phyloP scores from a whole-genome alignment of 139 green algal genomes.

The Chlorella sp. region DNA sequence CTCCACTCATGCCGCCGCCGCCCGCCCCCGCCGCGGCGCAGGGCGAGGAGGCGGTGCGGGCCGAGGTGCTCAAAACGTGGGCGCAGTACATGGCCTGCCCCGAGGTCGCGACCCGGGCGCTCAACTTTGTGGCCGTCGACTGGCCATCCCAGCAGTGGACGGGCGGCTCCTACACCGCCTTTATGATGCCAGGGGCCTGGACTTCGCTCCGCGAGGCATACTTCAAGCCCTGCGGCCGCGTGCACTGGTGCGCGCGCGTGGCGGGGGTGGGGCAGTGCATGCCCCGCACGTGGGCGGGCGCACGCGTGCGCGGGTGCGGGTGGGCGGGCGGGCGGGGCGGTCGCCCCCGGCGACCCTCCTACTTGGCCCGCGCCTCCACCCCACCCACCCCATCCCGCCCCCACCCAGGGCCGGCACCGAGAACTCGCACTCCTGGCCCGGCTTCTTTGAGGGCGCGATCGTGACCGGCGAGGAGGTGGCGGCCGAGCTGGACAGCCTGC shows the following conservation, averaged over 20 bases:
- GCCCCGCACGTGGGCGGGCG: too few relatives aligned
- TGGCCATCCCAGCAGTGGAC: slow-evolving; percentile 2
- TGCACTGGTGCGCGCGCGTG: slow-evolving; percentile 3
- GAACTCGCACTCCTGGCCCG: slow-evolving; percentile 2
- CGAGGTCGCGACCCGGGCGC: slow-evolving; percentile 2
- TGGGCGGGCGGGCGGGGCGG: too few relatives aligned
- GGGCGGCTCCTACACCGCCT: not conserved
- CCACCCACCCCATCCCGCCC: too few relatives aligned
- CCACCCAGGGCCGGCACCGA: slow-evolving; percentile 10
- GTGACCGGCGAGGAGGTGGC: not conserved
- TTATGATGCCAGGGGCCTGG: slow-evolving; percentile 2
- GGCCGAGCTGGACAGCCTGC: not conserved
- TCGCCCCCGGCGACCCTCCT: too few relatives aligned
- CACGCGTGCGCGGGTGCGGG: too few relatives aligned
- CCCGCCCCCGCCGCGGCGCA: not conserved
- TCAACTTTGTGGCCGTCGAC: slow-evolving; percentile 4
- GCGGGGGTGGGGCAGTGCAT: too few relatives aligned
- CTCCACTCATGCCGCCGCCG: not conserved
- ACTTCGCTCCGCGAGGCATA: not conserved
- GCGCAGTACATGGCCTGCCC: slow-evolving; percentile 11
- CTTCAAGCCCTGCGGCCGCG: slow-evolving; percentile 5
- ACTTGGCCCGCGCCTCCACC: too few relatives aligned
- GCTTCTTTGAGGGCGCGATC: slow-evolving; percentile 7
- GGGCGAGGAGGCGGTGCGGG: not conserved
- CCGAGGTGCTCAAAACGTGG: not conserved